Evolutionary conservation across 2,329 filamentous ascomycete genomes (phyloP).

Genomic region (Aciculosporium take): DNA sequence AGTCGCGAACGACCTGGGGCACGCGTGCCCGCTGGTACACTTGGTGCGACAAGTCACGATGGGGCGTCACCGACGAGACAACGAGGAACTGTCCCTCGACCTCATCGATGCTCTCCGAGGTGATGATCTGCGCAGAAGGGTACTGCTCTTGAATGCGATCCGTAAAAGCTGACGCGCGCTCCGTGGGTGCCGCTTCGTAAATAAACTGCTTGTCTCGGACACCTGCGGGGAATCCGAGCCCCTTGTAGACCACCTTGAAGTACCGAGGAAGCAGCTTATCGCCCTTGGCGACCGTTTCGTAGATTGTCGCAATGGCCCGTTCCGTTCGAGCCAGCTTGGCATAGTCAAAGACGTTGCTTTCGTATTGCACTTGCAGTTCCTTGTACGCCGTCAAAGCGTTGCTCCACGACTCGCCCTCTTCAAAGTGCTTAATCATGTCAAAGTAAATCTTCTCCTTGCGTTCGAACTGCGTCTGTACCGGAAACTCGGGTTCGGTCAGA

Average conservation of each 20-base stretch:
- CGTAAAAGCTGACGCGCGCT: conserved; percentile 68
- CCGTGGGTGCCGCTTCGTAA: conserved; percentile 66
- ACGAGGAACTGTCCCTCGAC: conserved; percentile 84
- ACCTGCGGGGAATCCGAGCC: conserved; percentile 69
- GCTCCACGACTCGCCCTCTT: conserved; percentile 88
- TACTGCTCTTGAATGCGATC: conserved; percentile 88
- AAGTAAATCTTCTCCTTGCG: conserved; percentile 88
- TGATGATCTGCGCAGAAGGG: conserved; percentile 69
- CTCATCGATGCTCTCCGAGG: conserved; percentile 54
- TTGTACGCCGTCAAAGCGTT: conserved; percentile 77
- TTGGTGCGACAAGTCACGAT: conserved; percentile 68
- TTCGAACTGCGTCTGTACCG: conserved; percentile 76
- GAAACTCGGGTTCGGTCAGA: conserved; percentile 61
- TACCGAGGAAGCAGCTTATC: conserved; percentile 69
- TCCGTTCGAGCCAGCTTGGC: conserved; percentile 80
- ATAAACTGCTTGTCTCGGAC: conserved; percentile 85
- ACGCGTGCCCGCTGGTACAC: conserved; percentile 84
- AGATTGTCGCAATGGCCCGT: conserved; percentile 80
- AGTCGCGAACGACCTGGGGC: conserved; percentile 70
- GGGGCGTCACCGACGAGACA: conserved; percentile 64
- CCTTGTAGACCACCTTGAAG: conserved; percentile 81
- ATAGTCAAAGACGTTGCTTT: conserved; percentile 80
- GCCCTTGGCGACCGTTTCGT: conserved; percentile 75
- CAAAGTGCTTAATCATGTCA: conserved; percentile 86
- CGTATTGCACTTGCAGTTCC: conserved; percentile 84